Base-by-base conservation (phyloP, 1,139 yeast species). In the Waltiozyma sp. region DNA sequence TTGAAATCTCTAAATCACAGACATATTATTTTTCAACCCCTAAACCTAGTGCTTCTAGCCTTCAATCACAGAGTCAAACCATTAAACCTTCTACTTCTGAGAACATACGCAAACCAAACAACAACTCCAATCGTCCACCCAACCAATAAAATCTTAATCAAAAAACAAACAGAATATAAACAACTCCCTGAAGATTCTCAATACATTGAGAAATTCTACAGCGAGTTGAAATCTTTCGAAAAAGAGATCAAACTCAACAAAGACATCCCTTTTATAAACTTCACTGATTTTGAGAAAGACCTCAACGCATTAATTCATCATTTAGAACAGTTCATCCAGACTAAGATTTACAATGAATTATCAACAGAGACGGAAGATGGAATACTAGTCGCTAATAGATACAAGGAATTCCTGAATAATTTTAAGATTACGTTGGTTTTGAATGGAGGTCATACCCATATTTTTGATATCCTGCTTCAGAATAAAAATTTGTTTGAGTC, bases 141-240 rank as follows among this genome's bases (percentile, higher is more conserved):
- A 8, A 57, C 58, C 2, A 41, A 49, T 2, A 43, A 47, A 18
- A 42, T 49, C 18, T 38, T 51, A 24, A 53, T 55, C 19, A 49
- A 49, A 39, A 51, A 52, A 43, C 56, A 53, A 41, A 49, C 56
- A 1, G 57, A 53, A 40, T 70, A 70, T 47, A 61, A 56, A 37
- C 74, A 70, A 47, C 50, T 70, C n/a, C 75, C 75, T 0, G 74
- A 70, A 38, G 73, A 70, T 48, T 68, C 73, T 0, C 66, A 64
- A 45, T 69, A 65, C 49, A 68, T 70, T 33, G 72, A 68, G 41
- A 66, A 67, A 43, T 72, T 66, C 49, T 69, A 68, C 50, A 55
- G 55, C 14, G 72, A 68, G 42, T 49, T 70, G 31, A 47, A 52
- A 23, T 45, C 53, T 4, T 69, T 68, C 52, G 56, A 63, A 38